Base-by-base conservation (phyloP, 2,329 filamentous ascomycete species). In the Aureobasidium sp. region DNA sequence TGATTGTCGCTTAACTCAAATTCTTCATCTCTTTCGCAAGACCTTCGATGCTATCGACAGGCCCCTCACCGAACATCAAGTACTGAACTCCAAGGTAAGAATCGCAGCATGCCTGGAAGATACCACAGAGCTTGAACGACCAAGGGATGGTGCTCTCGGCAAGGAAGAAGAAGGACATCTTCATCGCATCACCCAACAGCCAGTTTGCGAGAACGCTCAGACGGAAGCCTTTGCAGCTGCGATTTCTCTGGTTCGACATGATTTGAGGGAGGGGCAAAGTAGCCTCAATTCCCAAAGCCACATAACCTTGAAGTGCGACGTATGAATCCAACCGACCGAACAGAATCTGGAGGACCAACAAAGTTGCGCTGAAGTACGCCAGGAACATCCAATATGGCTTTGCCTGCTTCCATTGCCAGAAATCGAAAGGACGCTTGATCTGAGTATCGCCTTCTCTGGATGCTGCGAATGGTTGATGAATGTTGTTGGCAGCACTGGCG, bases 321-420 rank as follows among this genome's bases (percentile, higher is more conserved):
- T 93, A 94, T 15, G 79, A 71, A 27, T 77, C 71, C 5, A 78
- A 78, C 6, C 83, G 79, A 0, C 84, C 81, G 62, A 93, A 76
- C 57, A 91, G 69, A n/a, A 92, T 70, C 69, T 93, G 87, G 68
- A 87, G 76, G 5, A 82, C 78, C 29, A 85, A 75, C 52, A 93
- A 79, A 20, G 74, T 75, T 64, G 81, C 78, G 65, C 86, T 82
- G 65, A 91, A 81, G 76, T 88, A 90, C 46, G 84, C 75, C 32
- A 94, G 71, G 70, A 91, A 91, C 62, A 87, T 81, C 90, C 90
- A 95, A 77, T 93, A 92, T 77, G 88, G 88, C 68, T 85, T 86
- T 6, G 85, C 80, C 23, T 83, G 84, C 62, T 85, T 82, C 90
- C 90, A 93, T 74, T 90, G 88, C 90, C 90, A 93, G 73, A 93